Evolutionary conservation across 768 basidiomycete species (phyloP).

Genomic region (Coprinopsis sp.): DNA sequence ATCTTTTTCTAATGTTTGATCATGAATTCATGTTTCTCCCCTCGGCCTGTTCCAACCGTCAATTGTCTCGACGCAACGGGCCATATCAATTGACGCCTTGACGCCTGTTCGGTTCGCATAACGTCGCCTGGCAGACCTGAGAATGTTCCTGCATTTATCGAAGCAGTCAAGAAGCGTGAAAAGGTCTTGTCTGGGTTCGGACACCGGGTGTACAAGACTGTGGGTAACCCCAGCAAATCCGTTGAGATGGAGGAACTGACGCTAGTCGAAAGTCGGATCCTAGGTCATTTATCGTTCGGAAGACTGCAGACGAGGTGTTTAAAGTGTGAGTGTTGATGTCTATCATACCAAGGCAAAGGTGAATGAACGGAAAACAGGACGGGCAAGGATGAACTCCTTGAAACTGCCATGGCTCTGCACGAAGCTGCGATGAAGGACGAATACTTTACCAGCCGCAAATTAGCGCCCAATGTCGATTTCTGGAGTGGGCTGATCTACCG

Average conservation of each 20-base stretch:
- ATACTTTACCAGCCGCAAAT: conserved; percentile 75
- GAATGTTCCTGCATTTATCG: conserved; percentile 82
- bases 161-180: conserved; percentile 83
- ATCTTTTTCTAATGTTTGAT: not conserved
- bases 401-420: conserved; percentile 86
- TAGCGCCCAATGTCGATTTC: conserved; percentile 91
- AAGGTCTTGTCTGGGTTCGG: conserved; percentile 90
- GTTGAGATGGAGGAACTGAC: conserved; percentile 5
- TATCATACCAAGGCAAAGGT: not conserved
- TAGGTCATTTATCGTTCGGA: conserved; percentile 84
- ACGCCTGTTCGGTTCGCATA: not conserved
- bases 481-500: conserved; percentile 92
- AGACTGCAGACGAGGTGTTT: conserved; percentile 90
- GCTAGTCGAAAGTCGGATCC: conserved; percentile 66
- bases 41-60: not conserved
- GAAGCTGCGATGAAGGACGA: conserved; percentile 88
- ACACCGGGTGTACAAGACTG: conserved; percentile 81
- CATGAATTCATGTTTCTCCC: not conserved
- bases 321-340: conserved; percentile 51
- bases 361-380: conserved; percentile 44
- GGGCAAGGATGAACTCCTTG: conserved; percentile 77
- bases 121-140: conserved; percentile 46
- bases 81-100: not conserved
- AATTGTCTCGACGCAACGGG: not conserved
- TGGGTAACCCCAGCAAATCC: conserved; percentile 22